phyloP scores from a whole-genome alignment of 2,329 filamentous ascomycete species.

The Pseudonectria foliicola region DNA sequence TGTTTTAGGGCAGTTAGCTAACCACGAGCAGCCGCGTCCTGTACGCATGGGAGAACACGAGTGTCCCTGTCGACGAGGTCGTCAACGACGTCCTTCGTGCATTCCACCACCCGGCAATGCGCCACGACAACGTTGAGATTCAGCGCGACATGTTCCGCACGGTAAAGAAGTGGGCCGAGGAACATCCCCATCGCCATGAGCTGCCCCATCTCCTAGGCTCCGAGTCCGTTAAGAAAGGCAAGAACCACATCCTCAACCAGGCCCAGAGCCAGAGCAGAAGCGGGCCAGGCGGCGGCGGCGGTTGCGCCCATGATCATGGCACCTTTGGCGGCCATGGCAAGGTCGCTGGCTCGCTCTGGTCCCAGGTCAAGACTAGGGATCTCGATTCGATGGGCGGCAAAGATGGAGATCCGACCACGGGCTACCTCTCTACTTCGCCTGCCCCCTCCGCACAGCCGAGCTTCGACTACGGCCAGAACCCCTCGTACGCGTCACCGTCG shows the following conservation, averaged over 20 bases:
- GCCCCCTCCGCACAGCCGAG: constrained; percentile 26
- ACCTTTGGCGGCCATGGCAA: constrained; percentile 46
- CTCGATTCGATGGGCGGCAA: constrained; percentile 46
- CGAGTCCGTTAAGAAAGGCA: constrained; percentile 73
- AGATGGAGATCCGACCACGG: constrained; percentile 32
- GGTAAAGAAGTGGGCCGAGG: constrained; percentile 73
- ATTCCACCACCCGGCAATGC: constrained; percentile 85
- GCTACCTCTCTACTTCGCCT: constrained; percentile 33
- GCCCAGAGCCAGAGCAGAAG: constrained; percentile 22
- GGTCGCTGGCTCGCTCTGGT: constrained; percentile 53
- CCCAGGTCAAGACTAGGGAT: constrained; percentile 53
- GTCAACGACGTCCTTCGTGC: constrained; percentile 71
- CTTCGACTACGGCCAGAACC: constrained; percentile 36
- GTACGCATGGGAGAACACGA: constrained; percentile 87
- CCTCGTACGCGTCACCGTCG: constrained; percentile 18
- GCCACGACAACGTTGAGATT: constrained; percentile 68
- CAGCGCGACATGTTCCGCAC: constrained; percentile 85
- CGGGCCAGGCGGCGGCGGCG: constrained; percentile 19
- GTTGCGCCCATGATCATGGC: constrained; percentile 34
- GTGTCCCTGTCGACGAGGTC: constrained; percentile 76
- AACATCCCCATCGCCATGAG: constrained; percentile 57
- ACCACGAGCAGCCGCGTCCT: constrained; percentile 56
- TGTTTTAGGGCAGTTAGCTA: background rate
- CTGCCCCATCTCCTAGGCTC: constrained; percentile 73
- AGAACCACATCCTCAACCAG: constrained; percentile 61